Conservation (phyloP, 1,284 basidiomycete genomes). For the Agroathelia rolfsii region DNA sequence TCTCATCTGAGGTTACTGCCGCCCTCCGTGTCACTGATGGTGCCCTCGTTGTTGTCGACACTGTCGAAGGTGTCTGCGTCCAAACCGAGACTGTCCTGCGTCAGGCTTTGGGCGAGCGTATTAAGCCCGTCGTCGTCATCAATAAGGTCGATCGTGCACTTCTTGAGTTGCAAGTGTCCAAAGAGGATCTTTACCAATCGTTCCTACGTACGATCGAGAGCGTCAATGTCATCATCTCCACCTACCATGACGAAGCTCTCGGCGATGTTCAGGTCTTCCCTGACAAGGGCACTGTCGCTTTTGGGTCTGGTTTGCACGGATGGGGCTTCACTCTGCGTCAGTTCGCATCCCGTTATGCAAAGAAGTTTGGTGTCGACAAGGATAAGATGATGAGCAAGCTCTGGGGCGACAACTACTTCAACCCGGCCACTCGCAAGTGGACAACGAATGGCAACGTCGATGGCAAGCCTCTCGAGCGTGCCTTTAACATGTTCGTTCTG, state of each 20-base stretch:
- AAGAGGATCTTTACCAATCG: constrained; percentile 78
- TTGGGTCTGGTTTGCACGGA: constrained; percentile 78
- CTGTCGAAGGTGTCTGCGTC: constrained; percentile 78
- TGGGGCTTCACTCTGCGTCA: constrained; percentile 81
- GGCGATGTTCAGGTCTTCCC: constrained; percentile 79
- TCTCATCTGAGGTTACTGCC: constrained; percentile 79
- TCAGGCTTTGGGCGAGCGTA: constrained; percentile 73
- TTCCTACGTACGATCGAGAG: constrained; percentile 76
- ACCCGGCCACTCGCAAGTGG: constrained; percentile 81
- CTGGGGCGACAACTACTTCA: constrained; percentile 84
- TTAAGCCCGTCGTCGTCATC: constrained; percentile 79
- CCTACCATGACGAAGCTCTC: constrained; percentile 67
- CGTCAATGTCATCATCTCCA: constrained; percentile 79
- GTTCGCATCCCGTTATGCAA: constrained; percentile 69
- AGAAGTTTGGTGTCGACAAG: constrained; percentile 83
- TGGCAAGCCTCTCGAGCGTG: constrained; percentile 57
- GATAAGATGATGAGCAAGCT: constrained; percentile 76
- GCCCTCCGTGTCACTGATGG: constrained; percentile 80
- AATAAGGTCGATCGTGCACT: constrained; percentile 85
- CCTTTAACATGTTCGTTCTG: constrained; percentile 71
- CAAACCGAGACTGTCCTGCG: constrained; percentile 81
- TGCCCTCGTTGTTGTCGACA: constrained; percentile 74
- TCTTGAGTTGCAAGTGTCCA: constrained; percentile 72
- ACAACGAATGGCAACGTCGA: constrained; percentile 53
- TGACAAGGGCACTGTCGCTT: constrained; percentile 75